Conservation (phyloP, 129 eudicot species). For the Cynara cardunculus region DNA sequence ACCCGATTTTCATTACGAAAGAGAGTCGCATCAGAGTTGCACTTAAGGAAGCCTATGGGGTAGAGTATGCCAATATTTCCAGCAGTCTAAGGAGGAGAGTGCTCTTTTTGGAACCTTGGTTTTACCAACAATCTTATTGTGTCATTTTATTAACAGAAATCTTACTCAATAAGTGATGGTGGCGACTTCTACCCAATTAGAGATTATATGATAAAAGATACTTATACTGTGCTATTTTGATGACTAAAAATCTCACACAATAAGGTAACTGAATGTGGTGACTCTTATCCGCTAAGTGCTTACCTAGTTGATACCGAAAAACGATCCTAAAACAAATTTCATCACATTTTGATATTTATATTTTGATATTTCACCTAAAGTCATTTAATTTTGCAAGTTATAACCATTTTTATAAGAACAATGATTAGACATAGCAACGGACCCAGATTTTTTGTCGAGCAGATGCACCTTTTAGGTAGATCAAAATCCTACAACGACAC, state of each 20-base stretch:
- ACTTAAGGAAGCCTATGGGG: too few relatives aligned
- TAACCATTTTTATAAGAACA: not conserved
- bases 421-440: too few relatives aligned
- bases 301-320: not conserved
- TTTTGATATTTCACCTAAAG: not conserved
- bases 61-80: too few relatives aligned
- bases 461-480: too few relatives aligned
- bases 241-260: not conserved
- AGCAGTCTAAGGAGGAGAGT: too few relatives aligned
- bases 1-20: too few relatives aligned
- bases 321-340: not conserved
- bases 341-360: not conserved
- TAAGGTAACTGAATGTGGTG: not conserved
- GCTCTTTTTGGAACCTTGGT: too few relatives aligned
- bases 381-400: not conserved
- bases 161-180: too few relatives aligned
- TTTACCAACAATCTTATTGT: not conserved
- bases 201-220: not conserved
- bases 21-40: too few relatives aligned
- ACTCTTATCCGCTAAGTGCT: not conserved
- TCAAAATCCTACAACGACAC: too few relatives aligned
- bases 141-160: too few relatives aligned
- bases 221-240: not conserved
- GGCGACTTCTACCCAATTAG: not conserved
- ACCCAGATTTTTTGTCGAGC: too few relatives aligned